A percentile compares a stretch with the other conserved stretches of the same genome.
Evolutionary conservation across 208 protist genomes (phyloP).

Genomic region (Entamoeba nuttalli): DNA sequence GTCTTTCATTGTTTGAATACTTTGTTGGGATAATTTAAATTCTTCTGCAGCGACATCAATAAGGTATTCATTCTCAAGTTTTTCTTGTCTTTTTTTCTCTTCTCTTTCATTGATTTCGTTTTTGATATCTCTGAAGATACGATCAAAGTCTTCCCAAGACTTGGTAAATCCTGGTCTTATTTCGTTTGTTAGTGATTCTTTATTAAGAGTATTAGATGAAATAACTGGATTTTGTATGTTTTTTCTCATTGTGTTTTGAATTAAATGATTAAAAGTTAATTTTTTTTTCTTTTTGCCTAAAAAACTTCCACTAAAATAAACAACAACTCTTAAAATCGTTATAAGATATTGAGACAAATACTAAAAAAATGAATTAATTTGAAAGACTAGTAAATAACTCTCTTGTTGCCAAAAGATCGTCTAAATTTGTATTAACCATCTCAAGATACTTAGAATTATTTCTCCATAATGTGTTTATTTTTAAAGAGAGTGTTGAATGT

Average conservation of each 20-base stretch:
- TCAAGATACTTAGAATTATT: not conserved
- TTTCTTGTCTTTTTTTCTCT: not conserved
- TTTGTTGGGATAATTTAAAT: too few relatives aligned
- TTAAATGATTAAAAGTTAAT: too few relatives aligned
- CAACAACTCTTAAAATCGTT: too few relatives aligned
- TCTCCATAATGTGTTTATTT: not conserved
- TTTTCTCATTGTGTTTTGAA: too few relatives aligned
- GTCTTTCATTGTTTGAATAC: not conserved
- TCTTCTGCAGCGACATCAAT: too few relatives aligned
- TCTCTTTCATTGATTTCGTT: not conserved
- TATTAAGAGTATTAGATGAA: too few relatives aligned
- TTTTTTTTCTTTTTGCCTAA: too few relatives aligned
- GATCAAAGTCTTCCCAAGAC: not conserved
- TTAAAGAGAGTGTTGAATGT: not conserved
- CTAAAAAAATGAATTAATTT: not conserved
- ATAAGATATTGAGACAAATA: too few relatives aligned
- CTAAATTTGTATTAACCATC: not conserved
- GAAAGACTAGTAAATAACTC: not conserved
- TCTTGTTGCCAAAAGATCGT: not conserved
- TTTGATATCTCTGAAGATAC: not conserved
- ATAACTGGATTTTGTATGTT: too few relatives aligned
- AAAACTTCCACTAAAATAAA: too few relatives aligned
- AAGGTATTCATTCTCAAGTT: too few relatives aligned
- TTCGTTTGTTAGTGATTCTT: too few relatives aligned
- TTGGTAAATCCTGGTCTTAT: not conserved